Base-by-base conservation (phyloP, 495 filamentous ascomycete species). In the Talaromyces borbonicus region DNA sequence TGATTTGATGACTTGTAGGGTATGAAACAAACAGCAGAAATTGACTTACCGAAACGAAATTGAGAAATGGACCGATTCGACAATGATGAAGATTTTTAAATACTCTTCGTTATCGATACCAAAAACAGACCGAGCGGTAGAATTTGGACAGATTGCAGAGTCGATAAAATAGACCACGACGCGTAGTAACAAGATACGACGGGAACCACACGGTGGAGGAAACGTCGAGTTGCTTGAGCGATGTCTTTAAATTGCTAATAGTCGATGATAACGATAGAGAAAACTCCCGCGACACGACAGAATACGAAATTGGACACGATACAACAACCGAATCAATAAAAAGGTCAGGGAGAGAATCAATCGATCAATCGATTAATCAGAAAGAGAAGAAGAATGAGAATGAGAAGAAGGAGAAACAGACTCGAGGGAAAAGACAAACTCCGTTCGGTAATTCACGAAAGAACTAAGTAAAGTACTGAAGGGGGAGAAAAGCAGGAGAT, bases 301-400 rank as follows among this genome's bases (percentile, higher is more conserved):
- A 50, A 48, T 54, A 62, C 43, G 58, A 65, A 68, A 60, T 58
- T 52, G 56, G 60, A 63, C 57, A 57, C 59, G 51, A 58, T 55
- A 52, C 52, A 51, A 53, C 54, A 51, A 52, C 56, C 54, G 41
- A 49, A 51, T 49, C 43, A 54, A 24, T 18, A 41, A 41, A 15
- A 24, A 35, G 30, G 33, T 29, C 52, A 60, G 53, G 53, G 16
- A 20, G n/a, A 38, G 22, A 38, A 20, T 38, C 16, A 38, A 38
- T 16, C 19, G 22, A 38, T 38, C 35, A 38, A 38, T 36, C 32
- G 19, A 36, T 58, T 60, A 60, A 55, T 60, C 56, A 62, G 58
- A 62, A 58, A 56, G 66, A 64, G 66, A 70, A 68, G 66, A 64
- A 67, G 52, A 61, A 65, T 64, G 56, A 60, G 57, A 54, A 35